These are phyloP conservation scores for Didymellaceae sp. DNA, from an alignment of 2,329 filamentous ascomycete species.

Conservation along the genomic window DNA sequence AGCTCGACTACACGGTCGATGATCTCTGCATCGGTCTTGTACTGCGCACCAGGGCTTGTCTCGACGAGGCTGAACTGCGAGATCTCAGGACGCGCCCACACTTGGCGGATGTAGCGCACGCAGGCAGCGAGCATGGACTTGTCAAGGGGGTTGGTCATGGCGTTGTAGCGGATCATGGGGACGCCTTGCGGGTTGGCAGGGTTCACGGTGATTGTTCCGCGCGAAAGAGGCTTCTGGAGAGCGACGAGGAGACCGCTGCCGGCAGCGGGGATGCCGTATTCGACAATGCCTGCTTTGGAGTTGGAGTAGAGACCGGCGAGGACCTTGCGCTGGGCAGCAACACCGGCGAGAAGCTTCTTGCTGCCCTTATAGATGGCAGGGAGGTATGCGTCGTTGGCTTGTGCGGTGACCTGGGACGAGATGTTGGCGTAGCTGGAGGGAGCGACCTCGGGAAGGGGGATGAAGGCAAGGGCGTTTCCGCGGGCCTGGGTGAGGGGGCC, in stretches of 20 bases:
- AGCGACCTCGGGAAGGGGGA: conserved; percentile 35
- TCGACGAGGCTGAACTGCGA: conserved; percentile 29
- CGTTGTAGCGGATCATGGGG: conserved; percentile 35
- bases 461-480: conserved; percentile 36
- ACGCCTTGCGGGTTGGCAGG: conserved; percentile 36
- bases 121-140: conserved; percentile 43
- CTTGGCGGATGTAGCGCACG: conserved; percentile 43
- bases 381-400: conserved; percentile 26
- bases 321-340: conserved; percentile 37
- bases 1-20: conserved; percentile 26
- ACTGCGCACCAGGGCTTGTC: conserved; percentile 35
- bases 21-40: conserved; percentile 35
- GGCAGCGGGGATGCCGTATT: conserved; percentile 45
- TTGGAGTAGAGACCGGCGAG: conserved; percentile 31
- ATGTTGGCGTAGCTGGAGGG: conserved; percentile 26
- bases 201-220: conserved; percentile 44
- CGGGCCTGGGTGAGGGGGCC: conserved; percentile 36
- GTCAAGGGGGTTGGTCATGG: conserved; percentile 41
- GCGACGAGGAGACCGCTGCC: conserved; percentile 33
- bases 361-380: conserved; percentile 34
- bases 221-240: conserved; percentile 49
- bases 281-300: conserved; percentile 34
- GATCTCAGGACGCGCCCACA: conserved; percentile 39
- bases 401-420: conserved; percentile 19
- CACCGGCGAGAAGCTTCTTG: conserved; percentile 33